Base-by-base conservation (phyloP, 2,329 filamentous ascomycete genomes). In the Penicillium sp. region DNA sequence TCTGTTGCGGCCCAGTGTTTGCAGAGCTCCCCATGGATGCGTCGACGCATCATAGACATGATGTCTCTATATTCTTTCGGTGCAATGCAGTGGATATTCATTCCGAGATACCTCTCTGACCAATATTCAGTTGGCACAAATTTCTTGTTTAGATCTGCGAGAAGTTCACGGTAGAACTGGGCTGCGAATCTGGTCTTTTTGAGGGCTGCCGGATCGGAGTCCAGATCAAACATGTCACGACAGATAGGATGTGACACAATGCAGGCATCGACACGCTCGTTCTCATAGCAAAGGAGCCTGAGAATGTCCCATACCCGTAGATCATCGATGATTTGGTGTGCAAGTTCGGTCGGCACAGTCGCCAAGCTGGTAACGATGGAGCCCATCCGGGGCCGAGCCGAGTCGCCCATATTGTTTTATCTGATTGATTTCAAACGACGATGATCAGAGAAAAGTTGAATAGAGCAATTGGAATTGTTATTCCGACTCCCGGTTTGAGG, bases 301-400 rank as follows among this genome's bases (percentile, higher is more conserved):
- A 65, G 48, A 30, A 62, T 52, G 26, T 61, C 59, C 47, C 53
- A 60, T 16, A 62, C 38, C 13, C 59, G 56, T 14, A 65, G 38
- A 42, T 65, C 61, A 36, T 59, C 45, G 44, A 66, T 55, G 36
- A 65, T 59, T 29, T 61, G 51, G 38, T 61, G 51, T 2, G 59
- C 56, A 7, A 65, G 36, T 26, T 65, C 61, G 16, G 44, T 27
- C 9, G 63, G 62, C 38, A 61, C 34, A 3, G 40, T 40, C 7
- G 45, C 30, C 10, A 61, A 29, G 35, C 36, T 55, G 29, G 40
- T 16, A 9, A 53, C 41, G 8, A 55, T 43, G 11, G 40, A 41
- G 4, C 18, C 16, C 27, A 27, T 35, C 8, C 2, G 10, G 10
- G 18, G 29, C 5, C 29, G 13, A 13, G 19, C 10, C 11, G 38